phyloP scores from a whole-genome alignment of 1,284 basidiomycete species.

The Xerocomus minutiporus region DNA sequence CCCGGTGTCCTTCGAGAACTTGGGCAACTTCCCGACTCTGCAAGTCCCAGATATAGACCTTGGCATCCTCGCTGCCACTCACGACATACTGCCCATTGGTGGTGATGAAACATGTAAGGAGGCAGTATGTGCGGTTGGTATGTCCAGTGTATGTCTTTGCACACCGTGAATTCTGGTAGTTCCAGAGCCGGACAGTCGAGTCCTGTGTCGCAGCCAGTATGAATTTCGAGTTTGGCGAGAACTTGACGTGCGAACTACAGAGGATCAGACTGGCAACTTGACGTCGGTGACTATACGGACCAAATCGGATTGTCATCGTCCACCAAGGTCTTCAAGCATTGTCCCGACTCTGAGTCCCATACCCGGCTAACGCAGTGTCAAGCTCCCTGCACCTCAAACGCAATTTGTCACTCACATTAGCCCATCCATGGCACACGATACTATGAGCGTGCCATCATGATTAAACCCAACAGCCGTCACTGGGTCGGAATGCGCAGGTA shows the following conservation, averaged over 20 bases:
- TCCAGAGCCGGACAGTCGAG: conserved; percentile 91
- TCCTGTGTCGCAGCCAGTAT: conserved; percentile 89
- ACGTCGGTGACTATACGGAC: conserved; percentile 37
- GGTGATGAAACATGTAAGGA: conserved; percentile 58
- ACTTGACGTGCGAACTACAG: conserved; percentile 73
- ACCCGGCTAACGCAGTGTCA: conserved; percentile 61
- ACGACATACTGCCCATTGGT: conserved; percentile 64
- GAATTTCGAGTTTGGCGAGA: conserved; percentile 89
- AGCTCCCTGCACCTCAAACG: background rate
- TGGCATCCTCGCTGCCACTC: conserved; percentile 87
- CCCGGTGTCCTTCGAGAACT: conserved; percentile 75
- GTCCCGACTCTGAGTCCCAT: conserved; percentile 95
- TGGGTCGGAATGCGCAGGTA: conserved; percentile 96
- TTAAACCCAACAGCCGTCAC: conserved; percentile 93
- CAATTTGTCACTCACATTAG: conserved; percentile 65
- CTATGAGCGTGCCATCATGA: conserved; percentile 89
- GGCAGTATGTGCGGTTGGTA: conserved; percentile 74
- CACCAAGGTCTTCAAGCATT: conserved; percentile 95
- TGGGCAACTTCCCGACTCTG: conserved; percentile 77
- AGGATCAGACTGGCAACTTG: conserved; percentile 12
- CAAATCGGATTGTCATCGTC: conserved; percentile 95
- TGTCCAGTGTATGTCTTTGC: conserved; percentile 91
- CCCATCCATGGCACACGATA: conserved; percentile 93
- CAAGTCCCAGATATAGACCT: conserved; percentile 87
- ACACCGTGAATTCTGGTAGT: conserved; percentile 86